A percentile compares a stretch with the other conserved stretches of the same genome.
Conservation (phyloP, 805 yeast genomes). For the Wickerhamiella musiphila region DNA sequence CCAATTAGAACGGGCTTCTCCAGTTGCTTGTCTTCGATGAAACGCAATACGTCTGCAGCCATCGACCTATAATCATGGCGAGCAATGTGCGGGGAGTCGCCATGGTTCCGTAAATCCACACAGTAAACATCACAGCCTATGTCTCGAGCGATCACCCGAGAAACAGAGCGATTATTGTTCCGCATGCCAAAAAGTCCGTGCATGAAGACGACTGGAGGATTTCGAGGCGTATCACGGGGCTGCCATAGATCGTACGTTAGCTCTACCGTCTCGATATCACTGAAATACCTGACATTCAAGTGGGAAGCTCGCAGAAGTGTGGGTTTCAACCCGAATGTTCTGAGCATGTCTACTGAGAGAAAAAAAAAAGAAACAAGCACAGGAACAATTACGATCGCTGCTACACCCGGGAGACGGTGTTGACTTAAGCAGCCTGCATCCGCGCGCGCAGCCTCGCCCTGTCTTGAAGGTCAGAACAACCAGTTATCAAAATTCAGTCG, state of each 20-base stretch:
- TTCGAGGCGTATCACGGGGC: conserved; percentile 6
- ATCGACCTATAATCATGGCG: conserved; percentile 65
- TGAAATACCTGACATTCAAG: too few species aligned
- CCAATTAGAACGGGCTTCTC: conserved; percentile 23
- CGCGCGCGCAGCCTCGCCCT: too few species aligned
- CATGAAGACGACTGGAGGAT: conserved; percentile 48
- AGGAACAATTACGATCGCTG: too few species aligned
- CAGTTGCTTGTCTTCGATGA: conserved; percentile 32
- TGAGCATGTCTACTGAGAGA: too few species aligned
- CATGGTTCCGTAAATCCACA: conserved; percentile 73
- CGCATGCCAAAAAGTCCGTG: conserved; percentile 86
- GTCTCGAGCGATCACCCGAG: conserved; percentile 28
- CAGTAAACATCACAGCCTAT: conserved; percentile 22
- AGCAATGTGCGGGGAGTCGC: conserved; percentile 64
- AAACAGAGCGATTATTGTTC: conserved; percentile 66
- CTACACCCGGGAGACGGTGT: too few species aligned
- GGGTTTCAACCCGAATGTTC: too few species aligned
- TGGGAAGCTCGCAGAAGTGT: too few species aligned
- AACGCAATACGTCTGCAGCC: conserved; percentile 71
- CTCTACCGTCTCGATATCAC: conserved; percentile 9
- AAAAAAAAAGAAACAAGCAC: too few species aligned
- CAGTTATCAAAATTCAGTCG: too few species aligned
- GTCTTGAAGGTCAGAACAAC: too few species aligned
- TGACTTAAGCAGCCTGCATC: too few species aligned
- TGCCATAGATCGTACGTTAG: conserved; percentile 15